phyloP scores from a whole-genome alignment of 1,284 basidiomycete species.

The Ceratobasidium sp. region DNA sequence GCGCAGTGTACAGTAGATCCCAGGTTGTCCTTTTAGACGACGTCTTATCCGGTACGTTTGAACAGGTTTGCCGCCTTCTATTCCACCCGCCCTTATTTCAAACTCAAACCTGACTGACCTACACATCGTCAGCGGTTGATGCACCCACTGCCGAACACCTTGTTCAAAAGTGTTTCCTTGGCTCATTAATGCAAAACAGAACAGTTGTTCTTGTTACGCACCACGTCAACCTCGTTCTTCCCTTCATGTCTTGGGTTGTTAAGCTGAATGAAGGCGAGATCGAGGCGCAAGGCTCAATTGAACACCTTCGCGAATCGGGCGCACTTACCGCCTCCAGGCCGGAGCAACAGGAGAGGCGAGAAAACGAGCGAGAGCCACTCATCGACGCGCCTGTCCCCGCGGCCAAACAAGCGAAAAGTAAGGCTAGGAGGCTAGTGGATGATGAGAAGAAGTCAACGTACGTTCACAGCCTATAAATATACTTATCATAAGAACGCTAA shows the following conservation, averaged over 20 bases:
- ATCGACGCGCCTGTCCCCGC: no score
- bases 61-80: not conserved
- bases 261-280: constrained; percentile 30
- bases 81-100: no score
- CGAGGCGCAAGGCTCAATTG: constrained; percentile 22
- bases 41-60: constrained; percentile 10
- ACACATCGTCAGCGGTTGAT: constrained; percentile 54
- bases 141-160: constrained; percentile 77
- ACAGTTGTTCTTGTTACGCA: constrained; percentile 81
- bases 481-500: not conserved
- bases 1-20: constrained; percentile 45
- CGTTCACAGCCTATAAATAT: not conserved
- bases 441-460: constrained; percentile 41
- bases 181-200: constrained; percentile 70
- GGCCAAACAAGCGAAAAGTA: not conserved
- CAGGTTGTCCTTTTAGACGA: constrained; percentile 51
- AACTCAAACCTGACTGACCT: not conserved
- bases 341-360: not conserved
- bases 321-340: not conserved
- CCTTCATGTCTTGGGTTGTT: constrained; percentile 60
- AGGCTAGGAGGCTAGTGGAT: constrained; percentile 41
- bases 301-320: constrained; percentile 19
- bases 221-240: constrained; percentile 78
- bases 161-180: constrained; percentile 70
- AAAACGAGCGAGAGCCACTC: not conserved